Evolutionary conservation across 768 basidiomycete genomes (phyloP), one percentile per base, ranked within the genome.

Genomic region (Boletus edulis): DNA sequence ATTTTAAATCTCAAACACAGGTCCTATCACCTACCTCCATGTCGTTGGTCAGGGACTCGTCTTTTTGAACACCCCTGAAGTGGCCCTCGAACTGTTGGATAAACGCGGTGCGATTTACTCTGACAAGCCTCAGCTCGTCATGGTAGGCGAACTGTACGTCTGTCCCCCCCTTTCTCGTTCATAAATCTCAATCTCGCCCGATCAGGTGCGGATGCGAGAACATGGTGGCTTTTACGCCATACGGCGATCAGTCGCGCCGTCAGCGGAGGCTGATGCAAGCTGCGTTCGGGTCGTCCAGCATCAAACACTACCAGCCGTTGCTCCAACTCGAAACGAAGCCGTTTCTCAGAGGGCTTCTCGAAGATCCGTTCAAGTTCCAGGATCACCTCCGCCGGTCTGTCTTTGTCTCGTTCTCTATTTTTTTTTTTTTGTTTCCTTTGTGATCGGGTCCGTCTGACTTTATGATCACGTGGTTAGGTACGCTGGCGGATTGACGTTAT

Each of bases 41-140:
- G 70, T 87, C 22, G 75, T 86, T 45, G 85, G 87, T 0, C 81
- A 87, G 56, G 79, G 81, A 2, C 78, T 91, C 34, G 74, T 90
- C 31, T 86, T 91, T 69, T 62, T 90, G 49, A 87, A 84, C 69
- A 80, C 79, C 34, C 76, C 78, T 8, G 78, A 85, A 37, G 83
- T 77, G 0, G 80, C 78, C 0, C 73, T 75, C 38, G 88, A 89
- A 35, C 70, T 92, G 52, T 72, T 92, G 59, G 88, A 91, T 52
- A 86, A 81, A 63, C 79, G 82, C 31, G 86, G 87, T 8, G 72
- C 79, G 10, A 83, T 89, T 29, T 91, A 90, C 67, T 84, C 88
- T 9, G 89, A 90, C 72, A 87, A 86, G 67, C 86, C 86, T 0
- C 71, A 74, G 24, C 72, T 89, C 22, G 75, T 86, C 42, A 90